Base-by-base conservation (phyloP, 2,329 filamentous ascomycete species). In the Arachnomyces sp. region DNA sequence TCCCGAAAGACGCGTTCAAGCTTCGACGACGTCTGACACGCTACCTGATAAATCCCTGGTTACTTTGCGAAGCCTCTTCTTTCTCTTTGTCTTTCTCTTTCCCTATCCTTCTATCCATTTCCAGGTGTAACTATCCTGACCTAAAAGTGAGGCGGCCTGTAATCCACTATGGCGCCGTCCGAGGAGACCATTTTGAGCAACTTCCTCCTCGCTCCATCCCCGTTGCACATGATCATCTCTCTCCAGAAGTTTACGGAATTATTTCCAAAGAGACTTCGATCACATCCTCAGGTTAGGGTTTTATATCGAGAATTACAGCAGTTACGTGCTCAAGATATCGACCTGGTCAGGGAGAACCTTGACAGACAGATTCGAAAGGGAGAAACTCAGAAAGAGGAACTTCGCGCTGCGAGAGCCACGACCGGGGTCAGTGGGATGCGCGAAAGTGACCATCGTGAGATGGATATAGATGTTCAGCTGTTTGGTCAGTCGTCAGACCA, bases 251-350 rank as follows among this genome's bases (percentile, higher is more conserved):
- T 94, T 67, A 79, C 77, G 32, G 72, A 80, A 18, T 72, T 90
- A 31, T 92, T 94, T 55, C 86, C 87, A 8, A 76, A 73, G 37
- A 63, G 75, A 30, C 70, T 80, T 36, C 81, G 80, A 43, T 67
- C 72, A 16, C 81, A 80, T 34, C 76, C 82, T 0, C 78, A 82
- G 41, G 72, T 90, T 35, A 76, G 78, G 42, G 68, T 72, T 0
- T 70, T 94, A 4, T 94, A 93, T 58, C 78, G 83, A 35, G 84
- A 92, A 58, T 72, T 94, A 2, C 84, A 92, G 53, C 73, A 79
- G 43, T 76, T 88, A 56, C 78, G 87, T 40, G 78, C 81, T 45
- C 71, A 73, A 35, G 68, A 82, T 8, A 73, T 87, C 39, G 83
- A 90, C 51, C 60, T 67, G 3, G 79, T 93, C 11, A 71, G 77